Evolutionary conservation across 208 protist genomes (phyloP).

Genomic region (Endotrypanum monterogeii): DNA sequence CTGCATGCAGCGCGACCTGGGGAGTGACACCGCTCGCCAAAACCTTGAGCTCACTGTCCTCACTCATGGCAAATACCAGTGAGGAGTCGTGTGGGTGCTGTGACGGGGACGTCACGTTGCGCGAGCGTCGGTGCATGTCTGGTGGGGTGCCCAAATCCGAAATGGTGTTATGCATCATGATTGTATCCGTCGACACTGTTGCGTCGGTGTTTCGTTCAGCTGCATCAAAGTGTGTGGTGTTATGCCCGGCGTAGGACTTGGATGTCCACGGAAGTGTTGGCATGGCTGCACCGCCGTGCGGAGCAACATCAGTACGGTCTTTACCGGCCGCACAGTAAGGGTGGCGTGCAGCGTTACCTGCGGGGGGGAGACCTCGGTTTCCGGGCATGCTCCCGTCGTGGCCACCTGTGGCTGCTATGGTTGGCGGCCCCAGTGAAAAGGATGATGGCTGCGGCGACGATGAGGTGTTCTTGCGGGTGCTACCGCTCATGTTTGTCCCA

Average conservation of each 20-base stretch:
- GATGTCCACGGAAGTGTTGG: constrained; percentile 1
- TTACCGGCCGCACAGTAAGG: background rate
- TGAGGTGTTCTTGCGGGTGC: background rate
- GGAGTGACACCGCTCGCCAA: constrained; percentile 25
- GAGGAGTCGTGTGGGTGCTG: constrained; percentile 24
- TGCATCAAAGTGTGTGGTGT: background rate
- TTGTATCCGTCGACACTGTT: background rate
- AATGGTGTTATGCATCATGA: background rate
- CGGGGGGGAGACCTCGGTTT: background rate
- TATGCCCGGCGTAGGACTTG: background rate
- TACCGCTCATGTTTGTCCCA: constrained; percentile 1
- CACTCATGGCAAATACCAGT: constrained; percentile 33
- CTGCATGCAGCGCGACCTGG: background rate
- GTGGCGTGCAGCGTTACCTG: background rate
- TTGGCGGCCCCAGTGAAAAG: background rate
- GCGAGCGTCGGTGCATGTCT: constrained; percentile 2
- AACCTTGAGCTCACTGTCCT: constrained; percentile 44
- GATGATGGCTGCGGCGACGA: background rate
- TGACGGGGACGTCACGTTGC: constrained; percentile 6
- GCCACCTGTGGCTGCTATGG: background rate
- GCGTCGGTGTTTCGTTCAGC: constrained; percentile 1
- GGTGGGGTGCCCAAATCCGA: constrained; percentile 3
- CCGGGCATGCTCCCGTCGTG: background rate
- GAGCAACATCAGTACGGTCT: background rate
- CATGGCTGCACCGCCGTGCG: background rate